phyloP scores from a whole-genome alignment of 495 filamentous ascomycete genomes.

The Aspergillus kassunensis region DNA sequence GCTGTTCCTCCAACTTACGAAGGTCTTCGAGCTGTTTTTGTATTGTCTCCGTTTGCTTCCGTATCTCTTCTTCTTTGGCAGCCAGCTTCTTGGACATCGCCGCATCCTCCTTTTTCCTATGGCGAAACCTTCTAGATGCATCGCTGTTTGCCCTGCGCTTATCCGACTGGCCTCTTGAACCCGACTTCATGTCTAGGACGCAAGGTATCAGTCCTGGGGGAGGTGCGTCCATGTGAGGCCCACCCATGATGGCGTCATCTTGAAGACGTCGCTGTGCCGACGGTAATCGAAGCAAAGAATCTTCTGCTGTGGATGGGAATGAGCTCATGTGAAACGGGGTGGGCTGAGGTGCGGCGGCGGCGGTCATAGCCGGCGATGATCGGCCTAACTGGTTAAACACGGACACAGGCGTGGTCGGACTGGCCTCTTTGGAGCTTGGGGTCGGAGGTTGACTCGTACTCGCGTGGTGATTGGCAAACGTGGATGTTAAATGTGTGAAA shows the following conservation, averaged over 20 bases:
- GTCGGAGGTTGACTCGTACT: slow-evolving; percentile 41
- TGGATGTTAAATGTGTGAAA: slow-evolving; percentile 40
- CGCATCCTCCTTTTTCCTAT: slow-evolving; percentile 84
- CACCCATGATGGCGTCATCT: slow-evolving; percentile 35
- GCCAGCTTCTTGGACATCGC: slow-evolving; percentile 58
- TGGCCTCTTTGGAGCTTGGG: slow-evolving; percentile 49
- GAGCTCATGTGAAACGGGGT: slow-evolving; percentile 14
- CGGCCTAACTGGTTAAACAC: slow-evolving; percentile 47
- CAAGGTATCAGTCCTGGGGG: slow-evolving; percentile 57
- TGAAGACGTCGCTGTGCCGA: slow-evolving; percentile 28
- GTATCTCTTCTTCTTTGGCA: slow-evolving; percentile 56
- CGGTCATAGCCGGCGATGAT: slow-evolving; percentile 38
- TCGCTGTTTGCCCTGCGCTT: slow-evolving; percentile 92
- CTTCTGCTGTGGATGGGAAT: slow-evolving; percentile 27
- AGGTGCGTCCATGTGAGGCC: slow-evolving; percentile 32
- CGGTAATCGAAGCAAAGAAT: slow-evolving; percentile 25
- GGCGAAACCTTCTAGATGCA: slow-evolving; percentile 84
- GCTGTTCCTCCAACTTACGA: slow-evolving; percentile 49
- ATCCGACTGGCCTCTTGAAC: slow-evolving; percentile 81
- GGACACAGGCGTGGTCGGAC: slow-evolving; percentile 52
- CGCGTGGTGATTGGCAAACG: slow-evolving; percentile 37
- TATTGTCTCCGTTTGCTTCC: slow-evolving; percentile 51
- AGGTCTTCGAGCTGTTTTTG: slow-evolving; percentile 57
- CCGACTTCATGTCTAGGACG: slow-evolving; percentile 65
- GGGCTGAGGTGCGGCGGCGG: slow-evolving; percentile 21